Evolutionary conservation across 1,284 basidiomycete genomes (phyloP).

Genomic region (Meira miltonrushii): DNA sequence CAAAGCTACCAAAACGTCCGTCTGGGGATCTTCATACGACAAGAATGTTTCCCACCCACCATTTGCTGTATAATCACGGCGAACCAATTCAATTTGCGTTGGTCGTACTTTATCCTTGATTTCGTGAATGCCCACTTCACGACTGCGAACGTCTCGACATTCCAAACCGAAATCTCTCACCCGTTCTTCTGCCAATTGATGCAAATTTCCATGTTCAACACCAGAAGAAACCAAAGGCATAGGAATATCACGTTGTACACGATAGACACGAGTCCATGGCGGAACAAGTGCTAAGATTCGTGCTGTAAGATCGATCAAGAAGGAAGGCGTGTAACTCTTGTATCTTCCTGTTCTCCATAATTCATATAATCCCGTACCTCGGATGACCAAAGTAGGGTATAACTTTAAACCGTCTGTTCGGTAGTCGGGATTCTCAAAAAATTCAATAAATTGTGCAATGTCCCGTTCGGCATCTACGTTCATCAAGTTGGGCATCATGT

Average conservation of each 20-base stretch:
- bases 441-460: conserved; percentile 95
- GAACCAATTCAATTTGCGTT: conserved; percentile 90
- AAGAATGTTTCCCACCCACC: conserved; percentile 97
- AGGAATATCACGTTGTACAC: conserved; percentile 77
- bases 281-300: conserved; percentile 93
- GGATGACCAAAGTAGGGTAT: conserved; percentile 95
- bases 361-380: conserved; percentile 94
- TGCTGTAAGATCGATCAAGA: conserved; percentile 93
- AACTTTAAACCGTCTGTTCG: conserved; percentile 96
- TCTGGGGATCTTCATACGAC: conserved; percentile 95
- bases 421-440: conserved; percentile 98
- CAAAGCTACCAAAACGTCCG: conserved; percentile 91
- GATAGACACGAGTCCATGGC: conserved; percentile 97
- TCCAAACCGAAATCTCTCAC: conserved; percentile 99
- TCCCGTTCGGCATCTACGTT: conserved; percentile 89
- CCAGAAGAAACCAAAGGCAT: conserved; percentile 90
- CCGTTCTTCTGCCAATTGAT: conserved; percentile 88
- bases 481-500: conserved; percentile 62
- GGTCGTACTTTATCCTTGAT: conserved; percentile 97
- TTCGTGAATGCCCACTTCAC: conserved; percentile 97
- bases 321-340: conserved; percentile 98
- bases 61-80: conserved; percentile 93
- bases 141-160: conserved; percentile 93
- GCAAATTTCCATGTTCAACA: conserved; percentile 95
- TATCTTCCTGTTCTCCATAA: conserved; percentile 93